Evolutionary conservation across 179 eudicot genomes (phyloP).

Genomic region (Gypsophila paniculata): DNA sequence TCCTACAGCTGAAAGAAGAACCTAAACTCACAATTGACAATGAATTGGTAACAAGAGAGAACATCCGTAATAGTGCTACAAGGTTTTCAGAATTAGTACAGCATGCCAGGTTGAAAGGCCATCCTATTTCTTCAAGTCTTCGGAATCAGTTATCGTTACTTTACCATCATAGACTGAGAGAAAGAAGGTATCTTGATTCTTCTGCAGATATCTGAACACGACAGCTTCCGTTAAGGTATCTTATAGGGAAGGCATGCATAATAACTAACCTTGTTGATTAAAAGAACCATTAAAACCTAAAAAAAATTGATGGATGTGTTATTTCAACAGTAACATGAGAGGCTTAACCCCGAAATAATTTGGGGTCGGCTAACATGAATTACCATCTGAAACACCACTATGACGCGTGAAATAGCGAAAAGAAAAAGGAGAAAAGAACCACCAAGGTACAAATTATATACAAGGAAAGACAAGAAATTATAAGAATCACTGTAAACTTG

Average conservation of each 20-base stretch:
- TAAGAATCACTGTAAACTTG: neutral
- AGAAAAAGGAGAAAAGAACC: too few relatives aligned
- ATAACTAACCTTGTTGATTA: neutral
- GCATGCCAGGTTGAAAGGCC: slow-evolving; percentile 10
- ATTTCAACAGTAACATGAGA: too few relatives aligned
- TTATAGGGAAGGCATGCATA: neutral
- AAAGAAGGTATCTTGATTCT: slow-evolving; percentile 67
- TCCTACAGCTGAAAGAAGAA: neutral
- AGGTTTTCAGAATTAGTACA: slow-evolving; percentile 4
- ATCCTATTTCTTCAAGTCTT: neutral
- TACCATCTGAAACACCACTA: neutral
- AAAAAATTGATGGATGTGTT: too few relatives aligned
- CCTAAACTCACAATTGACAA: neutral
- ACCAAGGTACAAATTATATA: too few relatives aligned
- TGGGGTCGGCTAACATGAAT: too few relatives aligned
- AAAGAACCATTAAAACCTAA: neutral
- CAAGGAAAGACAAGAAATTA: neutral
- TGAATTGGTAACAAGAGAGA: slow-evolving; percentile 13
- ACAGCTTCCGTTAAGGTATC: neutral
- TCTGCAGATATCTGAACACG: slow-evolving; percentile 51
- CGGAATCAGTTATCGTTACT: slow-evolving; percentile 44
- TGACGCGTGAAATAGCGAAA: neutral
- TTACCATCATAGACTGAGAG: slow-evolving; percentile 54
- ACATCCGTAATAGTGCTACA: slow-evolving; percentile 19
- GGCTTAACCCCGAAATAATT: too few relatives aligned